These are phyloP conservation scores for Vanrija pseudolonga DNA, from an alignment of 1,284 basidiomycete genomes.

Conservation along the genomic window DNA sequence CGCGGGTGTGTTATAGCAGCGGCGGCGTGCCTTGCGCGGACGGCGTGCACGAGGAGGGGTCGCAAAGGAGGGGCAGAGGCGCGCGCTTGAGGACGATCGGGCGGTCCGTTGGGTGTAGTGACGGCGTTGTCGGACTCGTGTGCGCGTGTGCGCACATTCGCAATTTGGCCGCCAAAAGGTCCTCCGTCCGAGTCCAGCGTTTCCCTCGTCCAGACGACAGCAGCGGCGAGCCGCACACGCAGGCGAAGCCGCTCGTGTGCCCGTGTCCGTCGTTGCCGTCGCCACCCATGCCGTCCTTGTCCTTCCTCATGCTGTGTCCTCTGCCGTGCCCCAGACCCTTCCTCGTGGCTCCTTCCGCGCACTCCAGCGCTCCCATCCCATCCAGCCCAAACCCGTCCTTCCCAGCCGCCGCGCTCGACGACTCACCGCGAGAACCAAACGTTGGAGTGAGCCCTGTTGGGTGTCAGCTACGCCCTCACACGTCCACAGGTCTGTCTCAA, in stretches of 20 bases:
- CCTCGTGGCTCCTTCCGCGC: background rate
- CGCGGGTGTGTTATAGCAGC: background rate
- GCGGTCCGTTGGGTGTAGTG: background rate
- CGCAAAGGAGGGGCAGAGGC: background rate
- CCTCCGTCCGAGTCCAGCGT: background rate
- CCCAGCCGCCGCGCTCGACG: background rate
- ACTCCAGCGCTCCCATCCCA: background rate
- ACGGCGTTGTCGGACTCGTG: no score
- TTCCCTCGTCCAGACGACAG: background rate
- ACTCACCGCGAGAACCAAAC: slow-evolving; percentile 52
- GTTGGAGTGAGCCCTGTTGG: slow-evolving; percentile 50
- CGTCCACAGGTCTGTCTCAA: background rate
- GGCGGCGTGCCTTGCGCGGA: background rate
- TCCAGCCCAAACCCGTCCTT: background rate
- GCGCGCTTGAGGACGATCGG: background rate
- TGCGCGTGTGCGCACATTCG: background rate
- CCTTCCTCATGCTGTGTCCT: background rate
- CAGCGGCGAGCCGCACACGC: background rate
- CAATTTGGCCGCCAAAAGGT: background rate
- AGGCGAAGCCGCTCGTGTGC: no score
- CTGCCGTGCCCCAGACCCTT: background rate
- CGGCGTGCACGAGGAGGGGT: background rate
- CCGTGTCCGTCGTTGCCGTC: background rate
- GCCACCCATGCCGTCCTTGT: background rate
- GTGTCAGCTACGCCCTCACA: slow-evolving; percentile 4